A percentile compares a stretch with the other conserved stretches of the same genome.
phyloP scores from a whole-genome alignment of 257 asterid genomes.

The Scutellaria baicalensis region DNA sequence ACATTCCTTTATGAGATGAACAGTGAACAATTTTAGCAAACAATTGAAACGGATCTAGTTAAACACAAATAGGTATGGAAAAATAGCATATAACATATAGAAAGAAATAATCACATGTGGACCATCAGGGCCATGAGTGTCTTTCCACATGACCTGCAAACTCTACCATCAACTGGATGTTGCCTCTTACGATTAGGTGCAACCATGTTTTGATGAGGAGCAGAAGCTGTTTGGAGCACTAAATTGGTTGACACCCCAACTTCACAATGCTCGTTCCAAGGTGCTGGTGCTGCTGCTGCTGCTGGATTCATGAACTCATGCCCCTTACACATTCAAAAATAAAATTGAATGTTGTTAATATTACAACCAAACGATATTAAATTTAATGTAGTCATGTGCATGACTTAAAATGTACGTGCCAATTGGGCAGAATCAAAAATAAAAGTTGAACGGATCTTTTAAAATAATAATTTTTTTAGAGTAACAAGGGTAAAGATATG shows the following conservation, averaged over 20 bases:
- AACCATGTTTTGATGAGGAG: not conserved
- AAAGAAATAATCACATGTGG: constrained; percentile 9
- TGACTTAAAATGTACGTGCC: too few species aligned
- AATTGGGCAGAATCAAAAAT: too few species aligned
- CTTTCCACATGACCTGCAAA: constrained; percentile 14
- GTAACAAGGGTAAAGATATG: too few species aligned
- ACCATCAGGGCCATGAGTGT: constrained; percentile 35
- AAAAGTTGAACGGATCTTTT: too few species aligned
- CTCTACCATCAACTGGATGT: not conserved
- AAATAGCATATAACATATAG: not conserved
- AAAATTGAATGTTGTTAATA: too few species aligned
- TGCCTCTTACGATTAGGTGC: not conserved
- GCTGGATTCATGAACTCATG: not conserved
- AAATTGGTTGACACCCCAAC: not conserved
- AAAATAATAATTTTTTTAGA: too few species aligned
- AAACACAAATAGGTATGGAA: not conserved
- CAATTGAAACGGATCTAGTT: not conserved
- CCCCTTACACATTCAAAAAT: too few species aligned
- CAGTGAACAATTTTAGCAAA: not conserved
- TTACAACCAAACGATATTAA: too few species aligned
- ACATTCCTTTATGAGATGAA: too few species aligned
- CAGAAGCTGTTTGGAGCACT: not conserved
- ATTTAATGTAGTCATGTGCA: too few species aligned
- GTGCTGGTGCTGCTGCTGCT: too few species aligned
- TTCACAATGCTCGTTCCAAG: not conserved